Evolutionary conservation across 495 filamentous ascomycete genomes (phyloP).

Genomic region (Trichoderma orchidacearum): DNA sequence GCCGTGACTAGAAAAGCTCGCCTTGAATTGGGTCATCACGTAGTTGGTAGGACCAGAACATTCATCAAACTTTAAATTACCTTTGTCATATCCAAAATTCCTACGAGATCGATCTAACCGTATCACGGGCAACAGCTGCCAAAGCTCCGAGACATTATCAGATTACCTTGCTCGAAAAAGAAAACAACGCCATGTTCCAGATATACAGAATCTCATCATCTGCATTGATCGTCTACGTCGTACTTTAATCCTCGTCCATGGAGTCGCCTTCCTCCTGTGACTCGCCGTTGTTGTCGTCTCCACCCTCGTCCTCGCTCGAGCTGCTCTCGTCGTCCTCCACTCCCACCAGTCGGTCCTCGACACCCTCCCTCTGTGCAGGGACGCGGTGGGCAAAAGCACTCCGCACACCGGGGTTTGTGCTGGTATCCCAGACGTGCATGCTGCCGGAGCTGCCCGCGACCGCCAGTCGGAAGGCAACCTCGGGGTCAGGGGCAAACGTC

Average conservation of each 20-base stretch:
- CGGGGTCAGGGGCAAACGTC: slow-evolving; percentile 72
- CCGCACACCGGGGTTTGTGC: slow-evolving; percentile 83
- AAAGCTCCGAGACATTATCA: not conserved
- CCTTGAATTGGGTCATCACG: too few relatives aligned
- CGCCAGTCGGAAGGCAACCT: slow-evolving; percentile 80
- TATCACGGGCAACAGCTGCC: not conserved
- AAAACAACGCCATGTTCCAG: slow-evolving; percentile 3
- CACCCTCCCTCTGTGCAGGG: slow-evolving; percentile 30
- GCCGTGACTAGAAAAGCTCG: too few relatives aligned
- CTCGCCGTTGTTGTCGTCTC: slow-evolving; percentile 38
- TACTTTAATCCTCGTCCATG: slow-evolving; percentile 68
- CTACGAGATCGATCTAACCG: not conserved
- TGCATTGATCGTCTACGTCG: slow-evolving; percentile 1
- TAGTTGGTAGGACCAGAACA: not conserved
- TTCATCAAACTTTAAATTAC: not conserved
- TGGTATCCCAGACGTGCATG: slow-evolving; percentile 95
- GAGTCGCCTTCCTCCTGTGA: slow-evolving; percentile 82
- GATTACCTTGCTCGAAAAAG: not conserved
- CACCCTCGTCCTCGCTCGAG: slow-evolving; percentile 39
- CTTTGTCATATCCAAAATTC: not conserved
- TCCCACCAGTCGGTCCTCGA: slow-evolving; percentile 65
- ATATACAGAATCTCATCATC: not conserved
- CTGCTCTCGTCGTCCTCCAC: slow-evolving; percentile 50
- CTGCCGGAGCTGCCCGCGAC: slow-evolving; percentile 90
- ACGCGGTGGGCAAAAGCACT: slow-evolving; percentile 69